Evolutionary conservation across 2,329 filamentous ascomycete species (phyloP).

Genomic region (Moelleriella libera): DNA sequence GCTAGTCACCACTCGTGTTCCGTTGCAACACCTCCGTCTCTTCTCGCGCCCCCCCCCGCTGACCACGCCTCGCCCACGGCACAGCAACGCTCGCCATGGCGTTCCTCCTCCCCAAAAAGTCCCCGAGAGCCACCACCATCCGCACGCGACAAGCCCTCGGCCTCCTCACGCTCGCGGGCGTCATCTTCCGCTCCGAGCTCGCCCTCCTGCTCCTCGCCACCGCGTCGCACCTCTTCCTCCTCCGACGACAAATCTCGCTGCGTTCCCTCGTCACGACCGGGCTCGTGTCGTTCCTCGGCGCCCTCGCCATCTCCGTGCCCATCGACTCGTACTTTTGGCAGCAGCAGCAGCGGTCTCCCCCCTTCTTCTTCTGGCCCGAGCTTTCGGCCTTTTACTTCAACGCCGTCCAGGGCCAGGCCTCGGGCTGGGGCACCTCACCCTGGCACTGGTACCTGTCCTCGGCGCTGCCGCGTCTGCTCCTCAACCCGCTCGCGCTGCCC

Average conservation of each 20-base stretch:
- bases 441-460: conserved; percentile 79
- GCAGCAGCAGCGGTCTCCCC: conserved; percentile 20
- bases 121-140: conserved; percentile 13
- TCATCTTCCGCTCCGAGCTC: conserved; percentile 82
- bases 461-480: conserved; percentile 65
- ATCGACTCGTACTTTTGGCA: conserved; percentile 95
- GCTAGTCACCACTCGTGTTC: too few species aligned
- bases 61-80: not conserved
- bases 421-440: conserved; percentile 76
- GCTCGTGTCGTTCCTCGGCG: conserved; percentile 46
- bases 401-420: conserved; percentile 67
- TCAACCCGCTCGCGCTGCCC: conserved; percentile 58
- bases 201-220: conserved; percentile 64
- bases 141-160: conserved; percentile 53
- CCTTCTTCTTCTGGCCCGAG: conserved; percentile 64
- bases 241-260: conserved; percentile 32
- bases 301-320: conserved; percentile 55
- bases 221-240: conserved; percentile 47
- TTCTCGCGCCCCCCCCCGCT: not conserved
- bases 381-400: conserved; percentile 85
- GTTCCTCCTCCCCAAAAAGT: conserved; percentile 23
- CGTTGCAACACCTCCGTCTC: too few species aligned
- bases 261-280: conserved; percentile 52
- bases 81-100: conserved; percentile 52
- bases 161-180: conserved; percentile 64